Evolutionary conservation across 352 stramenopile genomes (phyloP), one percentile per base, ranked within the genome.

Genomic region (Globisporangium paddicum): DNA sequence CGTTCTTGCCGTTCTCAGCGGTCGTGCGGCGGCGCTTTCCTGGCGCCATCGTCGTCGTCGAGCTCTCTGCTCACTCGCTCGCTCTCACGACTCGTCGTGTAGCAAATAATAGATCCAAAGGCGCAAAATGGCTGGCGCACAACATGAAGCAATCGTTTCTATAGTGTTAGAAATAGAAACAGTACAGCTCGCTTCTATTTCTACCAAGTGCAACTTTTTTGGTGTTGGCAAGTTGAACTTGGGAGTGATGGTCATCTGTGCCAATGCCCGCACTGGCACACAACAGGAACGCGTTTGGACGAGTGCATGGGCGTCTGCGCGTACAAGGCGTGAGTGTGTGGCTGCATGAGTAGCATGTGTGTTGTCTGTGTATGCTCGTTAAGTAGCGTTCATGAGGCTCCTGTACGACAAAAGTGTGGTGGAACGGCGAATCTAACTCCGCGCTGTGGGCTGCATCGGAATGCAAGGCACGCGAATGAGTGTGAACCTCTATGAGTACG

Each of bases 21-120:
- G 45, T 21, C 14, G 49, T 64, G 42, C 73, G 71, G 59, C 64
- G 64, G 25, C 73, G 73, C 60, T 79, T 82, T 5, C 54, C 59
- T 40, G 68, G 69, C n/a, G 71, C 63, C 73, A 82, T 82, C 13
- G 30, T 25, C 13, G 21, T 49, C 37, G 48, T n/a, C n/a, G n/a
- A n/a, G n/a, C n/a, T 21, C 34, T 38, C 9, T 40, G 28, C 6
- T 48, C 37, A 40, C 32, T 30, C 26, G 14, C 28, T 32, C 30
- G n/a, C 21, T 45, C 32, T 55, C 32, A 10, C 21, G 10, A 21
- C 1, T 50, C 44, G 16, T 50, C 16, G 23, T 56, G 35, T 23
- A 11, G 51, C 25, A 51, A 30, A 51, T 16, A 49, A 30, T 42
- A 42, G 50, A 56, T 56, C 23, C 47, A 23, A 21, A 14, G 38